phyloP scores from a whole-genome alignment of 345 rosid genomes.

The Alliaria petiolata region DNA sequence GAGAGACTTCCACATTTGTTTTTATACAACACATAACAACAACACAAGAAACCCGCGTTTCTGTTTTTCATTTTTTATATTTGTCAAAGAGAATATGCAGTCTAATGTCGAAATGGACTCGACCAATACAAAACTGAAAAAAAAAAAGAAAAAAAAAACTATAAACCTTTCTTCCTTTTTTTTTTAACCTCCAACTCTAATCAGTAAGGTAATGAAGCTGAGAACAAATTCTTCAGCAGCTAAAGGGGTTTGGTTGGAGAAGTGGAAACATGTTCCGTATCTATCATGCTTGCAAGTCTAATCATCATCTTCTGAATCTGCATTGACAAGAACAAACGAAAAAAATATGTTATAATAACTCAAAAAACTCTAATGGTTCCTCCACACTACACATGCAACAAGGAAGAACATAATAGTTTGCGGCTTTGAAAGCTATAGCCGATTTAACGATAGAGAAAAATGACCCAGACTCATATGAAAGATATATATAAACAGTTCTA shows the following conservation, averaged over 20 bases:
- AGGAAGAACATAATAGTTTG: neutral
- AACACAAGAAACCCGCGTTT: neutral
- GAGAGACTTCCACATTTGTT: constrained; percentile 20
- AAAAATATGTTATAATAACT: neutral
- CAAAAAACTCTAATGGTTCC: neutral
- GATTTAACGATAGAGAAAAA: neutral
- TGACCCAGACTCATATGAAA: neutral
- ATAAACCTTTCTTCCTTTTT: constrained; percentile 1
- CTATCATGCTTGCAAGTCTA: constrained; percentile 34
- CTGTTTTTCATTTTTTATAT: neutral
- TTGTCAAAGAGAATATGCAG: constrained; percentile 19
- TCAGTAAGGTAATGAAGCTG: constrained; percentile 18
- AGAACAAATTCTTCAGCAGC: constrained; percentile 14
- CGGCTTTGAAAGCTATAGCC: neutral
- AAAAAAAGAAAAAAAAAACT: neutral
- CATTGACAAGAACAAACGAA: constrained; percentile 5
- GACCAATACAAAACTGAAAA: constrained; percentile 15
- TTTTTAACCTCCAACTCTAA: constrained; percentile 17
- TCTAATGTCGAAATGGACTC: constrained; percentile 11
- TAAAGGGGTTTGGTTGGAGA: constrained; percentile 16
- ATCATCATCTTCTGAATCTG: constrained; percentile 97
- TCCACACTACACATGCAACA: constrained; percentile 1
- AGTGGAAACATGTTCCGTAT: constrained; percentile 31
- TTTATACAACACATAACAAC: constrained; percentile 29
- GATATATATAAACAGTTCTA: neutral